phyloP scores from a whole-genome alignment of 169 alveolate species.

The Eimeria maxima region DNA sequence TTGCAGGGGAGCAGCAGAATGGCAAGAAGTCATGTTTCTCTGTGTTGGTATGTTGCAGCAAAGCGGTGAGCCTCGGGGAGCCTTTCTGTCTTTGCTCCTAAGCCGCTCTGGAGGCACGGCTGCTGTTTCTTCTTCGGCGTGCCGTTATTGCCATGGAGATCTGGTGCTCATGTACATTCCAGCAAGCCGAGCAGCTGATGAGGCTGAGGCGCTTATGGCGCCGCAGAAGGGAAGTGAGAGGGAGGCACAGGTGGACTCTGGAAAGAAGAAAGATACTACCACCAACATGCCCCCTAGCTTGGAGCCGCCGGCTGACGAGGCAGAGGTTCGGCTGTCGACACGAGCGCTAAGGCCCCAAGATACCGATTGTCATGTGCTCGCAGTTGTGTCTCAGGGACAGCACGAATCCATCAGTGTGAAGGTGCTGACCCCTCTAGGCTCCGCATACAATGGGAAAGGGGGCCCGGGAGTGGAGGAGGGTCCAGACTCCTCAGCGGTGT shows the following conservation, averaged over 20 bases:
- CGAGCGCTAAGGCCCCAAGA: not conserved
- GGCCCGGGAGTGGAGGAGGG: not conserved
- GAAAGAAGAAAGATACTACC: not conserved
- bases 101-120: constrained; percentile 44
- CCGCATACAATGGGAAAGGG: constrained; percentile 12
- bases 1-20: not conserved
- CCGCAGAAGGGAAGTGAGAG: not conserved
- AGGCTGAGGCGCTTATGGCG: not conserved
- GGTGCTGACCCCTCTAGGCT: constrained; percentile 77
- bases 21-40: not conserved
- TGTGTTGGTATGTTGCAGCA: constrained; percentile 2
- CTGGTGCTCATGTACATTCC: constrained; percentile 72
- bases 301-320: constrained; percentile 13
- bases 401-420: constrained; percentile 73
- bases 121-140: not conserved
- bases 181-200: not conserved
- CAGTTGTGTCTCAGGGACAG: constrained; percentile 72
- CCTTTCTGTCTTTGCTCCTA: constrained; percentile 53
- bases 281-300: not conserved
- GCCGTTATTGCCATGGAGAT: constrained; percentile 73
- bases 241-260: constrained; percentile 44
- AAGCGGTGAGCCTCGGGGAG: constrained; percentile 71
- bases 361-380: constrained; percentile 74
- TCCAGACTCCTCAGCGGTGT: not conserved
- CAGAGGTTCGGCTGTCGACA: not conserved